Base-by-base conservation (phyloP, 2,329 filamentous ascomycete genomes). In the Neonectria punicea region DNA sequence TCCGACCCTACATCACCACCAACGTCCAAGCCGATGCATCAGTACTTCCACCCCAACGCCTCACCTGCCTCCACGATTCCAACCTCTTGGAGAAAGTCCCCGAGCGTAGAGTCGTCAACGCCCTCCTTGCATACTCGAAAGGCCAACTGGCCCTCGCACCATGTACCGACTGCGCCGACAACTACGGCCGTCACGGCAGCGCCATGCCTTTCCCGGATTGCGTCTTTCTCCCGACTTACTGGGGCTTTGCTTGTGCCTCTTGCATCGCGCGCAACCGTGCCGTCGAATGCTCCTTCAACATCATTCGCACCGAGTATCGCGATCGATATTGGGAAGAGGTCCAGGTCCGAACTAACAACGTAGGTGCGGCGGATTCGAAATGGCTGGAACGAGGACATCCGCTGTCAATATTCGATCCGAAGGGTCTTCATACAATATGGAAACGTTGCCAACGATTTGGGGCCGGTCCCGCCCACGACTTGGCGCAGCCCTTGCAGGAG, bases 191-290 rank as follows among this genome's bases (percentile, higher is more conserved):
- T n/a, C n/a, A n/a, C n/a, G n/a, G n/a, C n/a, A 53, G 51, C 11
- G 51, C 51, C n/a, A 53, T 53, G 32, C 51, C 32, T n/a, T 53
- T 53, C 34, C 51, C 16, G 11, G 51, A 53, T 41, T 53, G 51
- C 32, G 30, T 53, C 30, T 53, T 53, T 41, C 51, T 53, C 34
- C 51, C n/a, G n/a, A 53, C 2, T 14, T 53, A 53, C 30, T 53
- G 7, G 51, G 51, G 51, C 30, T 53, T 53, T 11, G 51, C 51
- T 41, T 53, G 7, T 53, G 30, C 51, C 30, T 53, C 30, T 22
- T 53, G 51, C 32, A 53, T 53, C 13, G n/a, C 30, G 22, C 11
- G 32, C n/a, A 32, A 41, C 51, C n/a, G 9, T 43, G 18, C 34
- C 16, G 6, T 54, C 16, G 6, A 39, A 5, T 39, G 6, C 6